Evolutionary conservation across 306 rosid species (phyloP), one percentile per base, ranked within the genome.

Genomic region (Vigna reflexopilosa): DNA sequence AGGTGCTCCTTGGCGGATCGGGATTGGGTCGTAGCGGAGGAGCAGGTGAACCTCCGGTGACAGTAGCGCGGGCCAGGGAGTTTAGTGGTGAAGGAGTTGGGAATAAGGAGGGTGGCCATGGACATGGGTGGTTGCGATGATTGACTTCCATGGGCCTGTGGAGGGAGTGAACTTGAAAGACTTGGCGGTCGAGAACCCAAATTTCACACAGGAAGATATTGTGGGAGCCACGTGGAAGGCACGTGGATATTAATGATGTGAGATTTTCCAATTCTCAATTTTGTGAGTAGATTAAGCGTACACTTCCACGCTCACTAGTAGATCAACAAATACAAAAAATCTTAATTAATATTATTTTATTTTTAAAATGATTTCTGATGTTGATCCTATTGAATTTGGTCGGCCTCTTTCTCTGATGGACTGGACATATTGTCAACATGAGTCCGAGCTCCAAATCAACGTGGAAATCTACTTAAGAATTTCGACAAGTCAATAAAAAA

Each of bases 11-110:
- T 92, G 86, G 92, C 90, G 44, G 85, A 70, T 49, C 77, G 85
- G 65, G 96, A 78, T 76, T 90, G 94, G 73, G 83, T 34, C 2
- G 92, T 72, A 44, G 75, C 16, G 76, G 96, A 89, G 56, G 93
- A 92, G 82, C 88, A 85, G 67, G 86, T 84, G 87, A 76, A 28
- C 49, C 77, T 80, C 30, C 83, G 16, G 76, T 65, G 44, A 65
- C 78, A 10, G 54, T 49, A 50, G 65, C 36, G 45, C 17, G 66
- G 47, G 50, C 6, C 44, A 51, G 87, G 67, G 19, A 40, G 22
- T 54, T 26, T 80, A 11, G 64, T 48, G 13, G 28, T 72, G 81
- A 64, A 77, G 28, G 78, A 77, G 14, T 7, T 69, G 40, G 75
- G 86, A 38, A 84, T 82, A 36, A 85, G 40, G 24, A 80, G 80